Base-by-base conservation (phyloP, 495 filamentous ascomycete genomes). In the Jackrogersella multiformis region DNA sequence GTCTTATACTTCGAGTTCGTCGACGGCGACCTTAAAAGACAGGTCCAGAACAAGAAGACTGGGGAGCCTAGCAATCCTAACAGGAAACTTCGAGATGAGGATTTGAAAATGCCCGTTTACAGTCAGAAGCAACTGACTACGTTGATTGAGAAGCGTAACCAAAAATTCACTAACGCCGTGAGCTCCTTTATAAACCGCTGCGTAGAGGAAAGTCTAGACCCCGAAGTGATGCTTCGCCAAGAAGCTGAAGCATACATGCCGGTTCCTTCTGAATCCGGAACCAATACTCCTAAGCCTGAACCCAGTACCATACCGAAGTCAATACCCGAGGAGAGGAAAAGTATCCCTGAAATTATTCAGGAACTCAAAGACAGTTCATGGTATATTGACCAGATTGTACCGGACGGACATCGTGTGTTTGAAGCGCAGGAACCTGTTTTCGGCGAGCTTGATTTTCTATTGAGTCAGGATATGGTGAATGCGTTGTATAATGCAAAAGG, bases 301-400 rank as follows among this genome's bases (percentile, higher is more conserved):
- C 54, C 76, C 26, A 77, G 74, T 60, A 74, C 72, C 0, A 64
- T 91, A 38, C 91, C 92, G 0, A 77, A 81, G 44, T 83, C 80
- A 7, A 97, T 99, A 51, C 96, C 96, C 0, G 88, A 82, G 35
- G 92, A 97, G 65, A 85, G 95, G 42, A 91, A 93, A 64, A 82
- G 84, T 2, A 92, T 98, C 21, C 82, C 91, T 0, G 90, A 95
- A 62, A 99, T 98, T 20, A 85, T 98, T 36, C 81, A 84, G 1
- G 92, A 98, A 71, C 87, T 98, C 26, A 93, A 92, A 71, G 79
- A 83, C 5, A 86, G 88, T 72, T 82, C 93, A 41, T 94, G 94
- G 89, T 98, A 98, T 69, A 90, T 88, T 12, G 88, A 88, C 3
- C 95, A 99, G 74, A 95, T 99, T 69, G 96, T 98, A 1, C 92